A percentile compares a stretch with the other conserved stretches of the same genome.
Conservation (phyloP, 2,329 filamentous ascomycete species). For the Xylaria arbuscula region DNA sequence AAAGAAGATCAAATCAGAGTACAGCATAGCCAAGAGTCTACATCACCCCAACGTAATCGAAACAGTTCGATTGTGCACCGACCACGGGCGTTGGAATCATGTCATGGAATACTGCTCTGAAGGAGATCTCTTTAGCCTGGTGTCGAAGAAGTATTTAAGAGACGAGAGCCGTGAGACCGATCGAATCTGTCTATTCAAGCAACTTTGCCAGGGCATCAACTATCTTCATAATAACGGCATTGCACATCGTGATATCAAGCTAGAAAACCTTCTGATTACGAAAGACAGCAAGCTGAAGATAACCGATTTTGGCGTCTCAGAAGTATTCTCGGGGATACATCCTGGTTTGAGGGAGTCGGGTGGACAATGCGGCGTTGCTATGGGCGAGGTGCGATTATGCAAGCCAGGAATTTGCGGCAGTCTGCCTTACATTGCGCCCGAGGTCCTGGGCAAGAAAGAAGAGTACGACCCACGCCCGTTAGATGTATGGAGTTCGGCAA, state of each 20-base stretch:
- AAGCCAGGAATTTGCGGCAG: conserved; percentile 85
- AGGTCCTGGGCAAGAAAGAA: conserved; percentile 76
- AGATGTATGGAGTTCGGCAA: conserved; percentile 87
- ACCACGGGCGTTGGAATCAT: conserved; percentile 83
- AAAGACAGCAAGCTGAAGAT: conserved; percentile 87
- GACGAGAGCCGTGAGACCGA: conserved; percentile 73
- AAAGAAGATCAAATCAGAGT: conserved; percentile 92
- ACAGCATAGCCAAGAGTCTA: conserved; percentile 84
- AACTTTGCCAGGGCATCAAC: conserved; percentile 82
- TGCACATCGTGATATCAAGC: conserved; percentile 90
- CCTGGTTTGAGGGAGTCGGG: conserved; percentile 79
- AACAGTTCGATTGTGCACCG: conserved; percentile 79
- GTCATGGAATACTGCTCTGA: conserved; percentile 93
- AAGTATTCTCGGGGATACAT: conserved; percentile 85
- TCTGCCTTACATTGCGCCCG: conserved; percentile 86
- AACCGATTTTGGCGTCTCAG: conserved; percentile 89
- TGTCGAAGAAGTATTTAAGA: conserved; percentile 76
- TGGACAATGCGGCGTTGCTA: conserved; percentile 78
- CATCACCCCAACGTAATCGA: conserved; percentile 90
- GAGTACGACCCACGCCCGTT: conserved; percentile 79
- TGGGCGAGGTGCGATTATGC: conserved; percentile 77
- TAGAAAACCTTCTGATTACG: conserved; percentile 85
- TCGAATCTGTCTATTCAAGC: conserved; percentile 88
- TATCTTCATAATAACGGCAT: conserved; percentile 88
- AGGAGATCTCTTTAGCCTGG: conserved; percentile 81